Conservation (phyloP, 805 yeast genomes). For the Cyberlindnera maritima region DNA sequence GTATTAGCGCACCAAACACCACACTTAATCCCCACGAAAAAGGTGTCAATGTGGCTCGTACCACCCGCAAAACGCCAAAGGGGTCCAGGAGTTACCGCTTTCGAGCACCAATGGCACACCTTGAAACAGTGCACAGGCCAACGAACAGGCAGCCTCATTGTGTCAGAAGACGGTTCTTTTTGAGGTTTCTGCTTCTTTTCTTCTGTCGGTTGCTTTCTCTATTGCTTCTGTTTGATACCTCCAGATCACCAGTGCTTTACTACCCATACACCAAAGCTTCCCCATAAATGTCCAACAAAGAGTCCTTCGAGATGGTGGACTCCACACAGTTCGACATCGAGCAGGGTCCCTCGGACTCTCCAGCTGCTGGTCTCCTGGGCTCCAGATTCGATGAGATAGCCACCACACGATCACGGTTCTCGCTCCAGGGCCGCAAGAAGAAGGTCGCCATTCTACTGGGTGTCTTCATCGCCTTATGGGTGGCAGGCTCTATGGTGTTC, state of each 20-base stretch:
- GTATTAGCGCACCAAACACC: too few relatives aligned
- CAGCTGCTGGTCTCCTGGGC: conserved; percentile 11
- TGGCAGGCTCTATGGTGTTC: conserved; percentile 18
- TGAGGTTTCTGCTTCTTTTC: too few relatives aligned
- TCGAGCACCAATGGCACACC: conserved; percentile 5
- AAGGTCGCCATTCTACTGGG: conserved; percentile 13
- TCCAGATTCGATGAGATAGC: conserved; percentile 20
- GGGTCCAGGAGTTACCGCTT: conserved; percentile 14
- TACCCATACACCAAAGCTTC: not conserved
- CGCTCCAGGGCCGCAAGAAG: conserved; percentile 14
- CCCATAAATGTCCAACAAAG: conserved; percentile 12
- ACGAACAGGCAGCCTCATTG: not conserved
- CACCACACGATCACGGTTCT: conserved; percentile 6
- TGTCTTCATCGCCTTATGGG: conserved; percentile 13
- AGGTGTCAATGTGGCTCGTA: conserved; percentile 2
- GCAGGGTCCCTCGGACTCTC: conserved; percentile 7
- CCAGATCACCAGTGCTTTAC: too few relatives aligned
- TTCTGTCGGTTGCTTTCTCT: not conserved
- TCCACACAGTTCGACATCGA: conserved; percentile 13
- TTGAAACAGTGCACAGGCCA: conserved; percentile 6
- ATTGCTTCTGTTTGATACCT: not conserved
- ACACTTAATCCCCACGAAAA: not conserved
- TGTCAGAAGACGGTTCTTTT: too few relatives aligned
- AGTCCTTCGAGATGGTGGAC: conserved; percentile 22
- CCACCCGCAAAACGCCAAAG: too few relatives aligned